Base-by-base conservation (phyloP, 2,329 filamentous ascomycete species). In the Hypomyces perniciosus region DNA sequence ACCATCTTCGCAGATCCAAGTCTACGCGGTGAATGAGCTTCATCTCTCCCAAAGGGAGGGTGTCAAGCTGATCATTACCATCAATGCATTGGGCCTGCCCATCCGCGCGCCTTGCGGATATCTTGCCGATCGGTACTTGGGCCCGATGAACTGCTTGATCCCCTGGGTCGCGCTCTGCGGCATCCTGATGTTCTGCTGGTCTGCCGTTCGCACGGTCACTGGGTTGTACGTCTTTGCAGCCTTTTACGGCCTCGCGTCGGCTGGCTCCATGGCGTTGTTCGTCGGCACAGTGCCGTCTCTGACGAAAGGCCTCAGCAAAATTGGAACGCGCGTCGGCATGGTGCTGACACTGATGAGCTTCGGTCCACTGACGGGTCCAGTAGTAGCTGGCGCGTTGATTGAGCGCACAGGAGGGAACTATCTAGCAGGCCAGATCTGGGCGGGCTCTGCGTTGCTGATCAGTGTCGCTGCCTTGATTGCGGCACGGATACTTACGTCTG, bases 211-310 rank as follows among this genome's bases (percentile, higher is more conserved):
- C 7, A 33, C 28, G 7, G 29, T 35, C 43, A 12, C 43, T 5
- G 43, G 43, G 12, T 12, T 45, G 12, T 45, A 45, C 7, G 30
- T 31, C 3, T 45, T 30, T 30, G 8, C 30, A 2, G 56, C 61
- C 2, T 63, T 79, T 27, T 80, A 78, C 52, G 80, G 81, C 1
- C 61, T 82, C 4, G 66, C 71, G 4, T 74, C 71, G 0, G 76
- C 74, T 0, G 75, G 70, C 0, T 67, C 78, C 12, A 76, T 79
- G 56, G 69, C 71, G 1, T 62, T 81, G 1, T 77, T 79, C 50
- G 73, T 72, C 0, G 57, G 78, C 8, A 73, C 72, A 29, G 74
- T 72, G 27, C 64, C 69, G 57, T 64, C 63, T 2, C 66, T 59
- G 29, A 63, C 62, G 0, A 8, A 27, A 2, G 40, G 28, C 10